Percentiles rank a stretch among this genome's conserved stretches.
phyloP scores from a whole-genome alignment of 2,329 filamentous ascomycete genomes.

The Xylariaceae sp. region DNA sequence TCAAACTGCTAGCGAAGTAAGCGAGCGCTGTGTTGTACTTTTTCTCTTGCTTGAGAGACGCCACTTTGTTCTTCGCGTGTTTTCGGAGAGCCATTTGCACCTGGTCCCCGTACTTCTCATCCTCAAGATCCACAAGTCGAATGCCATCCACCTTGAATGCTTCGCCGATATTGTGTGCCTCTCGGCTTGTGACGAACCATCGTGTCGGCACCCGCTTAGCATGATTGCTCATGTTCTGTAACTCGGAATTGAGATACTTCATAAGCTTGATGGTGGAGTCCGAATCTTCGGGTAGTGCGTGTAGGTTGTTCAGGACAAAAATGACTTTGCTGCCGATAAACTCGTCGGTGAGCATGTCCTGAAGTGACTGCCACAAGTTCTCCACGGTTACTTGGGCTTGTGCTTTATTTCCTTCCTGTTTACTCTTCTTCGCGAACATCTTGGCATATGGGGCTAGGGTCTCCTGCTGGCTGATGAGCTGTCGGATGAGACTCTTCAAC shows the following conservation, averaged over 20 bases:
- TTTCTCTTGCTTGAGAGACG: constrained; percentile 29
- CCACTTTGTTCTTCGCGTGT: constrained; percentile 33
- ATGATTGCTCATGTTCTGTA: constrained; percentile 20
- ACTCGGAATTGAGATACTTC: constrained; percentile 27
- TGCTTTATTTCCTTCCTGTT: constrained; percentile 5
- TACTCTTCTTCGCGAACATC: constrained; percentile 28
- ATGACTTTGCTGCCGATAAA: constrained; percentile 33
- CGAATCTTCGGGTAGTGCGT: constrained; percentile 31
- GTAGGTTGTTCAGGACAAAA: constrained; percentile 38
- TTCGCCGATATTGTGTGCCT: constrained; percentile 27
- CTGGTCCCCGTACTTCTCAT: constrained; percentile 33
- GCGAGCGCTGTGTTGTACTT: constrained; percentile 37
- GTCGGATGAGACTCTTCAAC: constrained; percentile 35
- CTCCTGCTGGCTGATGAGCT: constrained; percentile 32
- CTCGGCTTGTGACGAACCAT: constrained; percentile 38
- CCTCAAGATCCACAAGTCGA: constrained; percentile 32
- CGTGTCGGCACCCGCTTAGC: constrained; percentile 24
- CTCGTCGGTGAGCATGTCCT: constrained; percentile 37
- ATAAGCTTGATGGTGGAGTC: constrained; percentile 33
- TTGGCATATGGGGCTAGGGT: constrained; percentile 33
- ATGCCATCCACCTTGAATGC: constrained; percentile 25
- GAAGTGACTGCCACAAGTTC: constrained; percentile 37
- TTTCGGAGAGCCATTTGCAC: constrained; percentile 32
- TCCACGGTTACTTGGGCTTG: constrained; percentile 31
- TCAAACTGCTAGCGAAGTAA: constrained; percentile 38